phyloP scores from a whole-genome alignment of 768 basidiomycete species.

The Boletales sp. region DNA sequence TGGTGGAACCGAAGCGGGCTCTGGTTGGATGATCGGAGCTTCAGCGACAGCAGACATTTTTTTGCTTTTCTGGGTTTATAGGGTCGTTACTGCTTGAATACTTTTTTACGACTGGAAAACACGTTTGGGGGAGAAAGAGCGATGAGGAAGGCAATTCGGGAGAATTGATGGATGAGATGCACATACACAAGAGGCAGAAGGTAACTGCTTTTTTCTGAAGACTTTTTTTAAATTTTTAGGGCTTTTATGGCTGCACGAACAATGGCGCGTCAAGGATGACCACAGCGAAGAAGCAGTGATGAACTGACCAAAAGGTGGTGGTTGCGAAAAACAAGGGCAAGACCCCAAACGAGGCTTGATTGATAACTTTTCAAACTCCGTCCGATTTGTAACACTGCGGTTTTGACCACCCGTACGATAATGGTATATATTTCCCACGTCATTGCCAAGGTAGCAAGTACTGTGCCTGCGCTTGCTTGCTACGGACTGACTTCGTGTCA shows the following conservation, averaged over 20 bases:
- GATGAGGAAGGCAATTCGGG: slow-evolving; percentile 12
- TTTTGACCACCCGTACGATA: too few relatives aligned
- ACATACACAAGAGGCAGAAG: slow-evolving; percentile 69
- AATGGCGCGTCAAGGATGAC: slow-evolving; percentile 15
- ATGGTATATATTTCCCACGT: too few relatives aligned
- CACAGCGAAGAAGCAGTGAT: slow-evolving; percentile 6
- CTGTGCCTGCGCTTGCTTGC: too few relatives aligned
- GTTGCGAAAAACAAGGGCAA: slow-evolving; percentile 47
- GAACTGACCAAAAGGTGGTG: slow-evolving; percentile 62
- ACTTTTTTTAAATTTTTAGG: slow-evolving; percentile 62
- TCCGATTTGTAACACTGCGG: slow-evolving; percentile 8
- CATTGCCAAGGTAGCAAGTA: too few relatives aligned
- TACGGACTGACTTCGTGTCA: too few relatives aligned
- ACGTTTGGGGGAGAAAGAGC: slow-evolving; percentile 8
- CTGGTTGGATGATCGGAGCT: slow-evolving; percentile 48
- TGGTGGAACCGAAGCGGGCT: slow-evolving; percentile 43
- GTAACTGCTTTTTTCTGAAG: slow-evolving; percentile 68
- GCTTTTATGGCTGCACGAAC: slow-evolving; percentile 52
- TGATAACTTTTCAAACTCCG: slow-evolving; percentile 42
- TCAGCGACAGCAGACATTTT: slow-evolving; percentile 61
- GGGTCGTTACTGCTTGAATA: slow-evolving; percentile 92
- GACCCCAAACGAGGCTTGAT: slow-evolving; percentile 17
- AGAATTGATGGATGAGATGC: slow-evolving; percentile 12
- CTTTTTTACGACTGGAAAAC: slow-evolving; percentile 64
- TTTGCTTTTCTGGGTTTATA: slow-evolving; percentile 46